phyloP scores from a whole-genome alignment of 306 rosid species.

The Senna siamea region DNA sequence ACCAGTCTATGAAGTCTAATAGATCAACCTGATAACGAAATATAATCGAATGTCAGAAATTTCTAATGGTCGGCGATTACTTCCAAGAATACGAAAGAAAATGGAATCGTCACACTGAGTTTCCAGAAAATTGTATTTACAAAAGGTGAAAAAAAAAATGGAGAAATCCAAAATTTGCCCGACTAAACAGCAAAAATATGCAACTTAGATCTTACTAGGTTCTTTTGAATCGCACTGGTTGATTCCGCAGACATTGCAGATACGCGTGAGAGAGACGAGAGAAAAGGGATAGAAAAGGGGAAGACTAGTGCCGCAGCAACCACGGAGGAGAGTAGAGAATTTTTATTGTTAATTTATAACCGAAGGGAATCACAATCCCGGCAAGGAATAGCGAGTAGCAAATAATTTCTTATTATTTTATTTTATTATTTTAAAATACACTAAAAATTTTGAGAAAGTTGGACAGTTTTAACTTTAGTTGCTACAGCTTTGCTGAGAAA shows the following conservation, averaged over 20 bases:
- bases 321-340: not conserved
- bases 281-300: slow-evolving; percentile 5
- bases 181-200: not conserved
- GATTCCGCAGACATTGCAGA: slow-evolving; percentile 87
- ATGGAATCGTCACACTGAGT: not conserved
- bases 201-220: slow-evolving; percentile 64
- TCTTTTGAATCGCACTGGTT: slow-evolving; percentile 70
- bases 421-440: too few relatives aligned
- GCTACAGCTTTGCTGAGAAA: too few relatives aligned
- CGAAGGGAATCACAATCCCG: not conserved
- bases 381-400: not conserved
- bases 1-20: slow-evolving; percentile 91
- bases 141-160: not conserved
- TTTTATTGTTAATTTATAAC: not conserved
- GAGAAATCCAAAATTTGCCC: not conserved
- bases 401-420: too few relatives aligned
- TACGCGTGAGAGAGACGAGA: slow-evolving; percentile 9
- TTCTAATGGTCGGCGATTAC: not conserved
- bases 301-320: not conserved
- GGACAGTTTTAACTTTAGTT: too few relatives aligned
- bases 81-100: not conserved
- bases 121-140: not conserved
- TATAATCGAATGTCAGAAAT: slow-evolving; percentile 22
- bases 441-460: too few relatives aligned
- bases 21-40: slow-evolving; percentile 77